These are phyloP conservation scores for Usnea hakonensis DNA, from an alignment of 495 filamentous ascomycete species.

Conservation along the genomic window DNA sequence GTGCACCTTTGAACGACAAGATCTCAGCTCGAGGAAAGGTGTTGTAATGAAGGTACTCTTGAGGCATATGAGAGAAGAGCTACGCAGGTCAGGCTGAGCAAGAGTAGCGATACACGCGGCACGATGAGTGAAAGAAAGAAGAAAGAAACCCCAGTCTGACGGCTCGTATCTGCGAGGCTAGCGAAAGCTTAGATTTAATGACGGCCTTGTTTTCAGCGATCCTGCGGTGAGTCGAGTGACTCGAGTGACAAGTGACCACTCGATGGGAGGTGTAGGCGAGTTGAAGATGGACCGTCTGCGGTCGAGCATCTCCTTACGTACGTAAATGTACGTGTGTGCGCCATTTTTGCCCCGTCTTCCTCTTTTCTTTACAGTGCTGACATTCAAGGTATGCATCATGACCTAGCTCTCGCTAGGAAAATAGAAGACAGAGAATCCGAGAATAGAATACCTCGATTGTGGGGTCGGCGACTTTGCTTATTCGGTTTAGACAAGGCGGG, in stretches of 20 bases:
- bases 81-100: background rate
- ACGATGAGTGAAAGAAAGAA: background rate
- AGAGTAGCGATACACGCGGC: background rate
- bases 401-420: background rate
- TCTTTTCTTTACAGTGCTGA: background rate
- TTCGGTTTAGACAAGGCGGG: background rate
- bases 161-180: constrained; percentile 17
- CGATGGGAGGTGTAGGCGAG: background rate
- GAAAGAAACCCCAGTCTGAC: background rate
- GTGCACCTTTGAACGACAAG: background rate
- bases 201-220: background rate
- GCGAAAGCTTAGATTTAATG: constrained; percentile 2
- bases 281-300: background rate
- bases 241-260: too few relatives aligned
- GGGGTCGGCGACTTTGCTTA: background rate
- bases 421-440: background rate
- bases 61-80: constrained; percentile 4
- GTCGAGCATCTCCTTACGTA: background rate
- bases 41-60: background rate
- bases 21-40: background rate
- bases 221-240: background rate
- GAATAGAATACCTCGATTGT: background rate
- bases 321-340: background rate
- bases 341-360: background rate
- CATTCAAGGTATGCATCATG: background rate